Evolutionary conservation across 2,329 filamentous ascomycete genomes (phyloP).

Genomic region (Ilyonectria sp.): DNA sequence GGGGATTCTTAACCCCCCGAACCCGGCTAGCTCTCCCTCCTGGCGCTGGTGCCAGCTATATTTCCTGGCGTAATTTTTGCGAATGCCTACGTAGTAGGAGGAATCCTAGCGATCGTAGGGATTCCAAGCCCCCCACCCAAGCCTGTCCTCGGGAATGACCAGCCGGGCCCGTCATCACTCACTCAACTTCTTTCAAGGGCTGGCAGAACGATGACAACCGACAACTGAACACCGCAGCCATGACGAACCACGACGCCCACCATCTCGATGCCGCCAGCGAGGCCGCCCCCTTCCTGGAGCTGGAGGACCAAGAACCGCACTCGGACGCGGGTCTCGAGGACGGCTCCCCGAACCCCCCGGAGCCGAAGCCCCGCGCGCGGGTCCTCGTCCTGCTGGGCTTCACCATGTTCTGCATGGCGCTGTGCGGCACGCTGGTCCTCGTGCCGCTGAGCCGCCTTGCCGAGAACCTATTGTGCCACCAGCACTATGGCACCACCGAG

Average conservation of each 20-base stretch:
- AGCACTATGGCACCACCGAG: conserved; percentile 5
- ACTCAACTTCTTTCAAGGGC: not conserved
- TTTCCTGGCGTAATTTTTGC: not conserved
- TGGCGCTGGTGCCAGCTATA: not conserved
- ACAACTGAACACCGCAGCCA: not conserved
- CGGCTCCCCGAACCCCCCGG: not conserved
- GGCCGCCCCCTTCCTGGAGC: not conserved
- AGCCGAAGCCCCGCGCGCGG: conserved; percentile 1
- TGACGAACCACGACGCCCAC: conserved; percentile 3
- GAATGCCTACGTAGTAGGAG: not conserved
- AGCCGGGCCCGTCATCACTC: not conserved
- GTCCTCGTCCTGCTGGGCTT: conserved; percentile 9
- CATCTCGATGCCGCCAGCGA: not conserved
- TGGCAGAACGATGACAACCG: not conserved
- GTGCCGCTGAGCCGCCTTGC: conserved; percentile 3
- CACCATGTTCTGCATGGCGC: conserved; percentile 9
- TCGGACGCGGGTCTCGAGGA: not conserved
- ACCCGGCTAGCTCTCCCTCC: not conserved
- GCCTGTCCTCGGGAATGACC: not conserved
- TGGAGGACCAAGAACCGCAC: not conserved
- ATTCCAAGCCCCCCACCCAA: too few species aligned
- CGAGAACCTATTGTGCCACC: not conserved
- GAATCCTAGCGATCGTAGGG: not conserved
- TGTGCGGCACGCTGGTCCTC: conserved; percentile 6
- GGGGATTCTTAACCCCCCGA: not conserved